Evolutionary conservation across 192 early-diverging fungal species (phyloP), one percentile per base, ranked within the genome.

Genomic region (Rhizophagus sp.): DNA sequence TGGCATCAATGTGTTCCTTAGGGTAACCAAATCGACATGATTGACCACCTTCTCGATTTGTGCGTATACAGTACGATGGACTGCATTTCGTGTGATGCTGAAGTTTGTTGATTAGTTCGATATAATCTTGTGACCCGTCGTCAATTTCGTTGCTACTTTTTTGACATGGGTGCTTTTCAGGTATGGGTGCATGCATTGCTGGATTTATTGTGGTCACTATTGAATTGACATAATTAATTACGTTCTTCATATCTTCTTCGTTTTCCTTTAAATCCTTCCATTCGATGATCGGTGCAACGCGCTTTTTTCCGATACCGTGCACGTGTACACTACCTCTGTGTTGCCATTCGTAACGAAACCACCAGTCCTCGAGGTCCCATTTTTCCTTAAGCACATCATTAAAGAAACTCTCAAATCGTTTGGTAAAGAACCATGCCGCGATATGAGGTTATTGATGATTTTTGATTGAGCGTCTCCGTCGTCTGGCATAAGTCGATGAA

Each of bases 361-460:
- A 36, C 34, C 34, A 36, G 34, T 36, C 3, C 34, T 36, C 3
- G 3, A 36, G 34, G 2, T 64, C 39, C 86, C n/a, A 87, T 88
- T 78, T 87, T 88, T 50, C 84, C 84, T 61, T 75, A 83, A 36
- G 83, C 84, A 64, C 12, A 0, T 64, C 25, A 9, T 7, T 64
- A 25, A 64, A 27, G 30, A 64, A 24, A 0, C 7, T 64, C 0
- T 64, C 0, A 8, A 64, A 64, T 50, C 15, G 0, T 17, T 50
- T 10, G 12, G 2, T 50, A 12, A 50, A 50, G 12, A 50, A 50
- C 4, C 49, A 50, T 1, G 49, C 15, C 12, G 15, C 15, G 12
- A 50, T 50, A 50, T 50, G 15, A 13, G 49, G 12, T 50, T 50
- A 17, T 50, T 13, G 0, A 50, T 13, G 12, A 50, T 2, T 1